These are phyloP conservation scores for Tolypocladium paradoxum DNA, from an alignment of 2,329 filamentous ascomycete genomes.

Conservation along the genomic window DNA sequence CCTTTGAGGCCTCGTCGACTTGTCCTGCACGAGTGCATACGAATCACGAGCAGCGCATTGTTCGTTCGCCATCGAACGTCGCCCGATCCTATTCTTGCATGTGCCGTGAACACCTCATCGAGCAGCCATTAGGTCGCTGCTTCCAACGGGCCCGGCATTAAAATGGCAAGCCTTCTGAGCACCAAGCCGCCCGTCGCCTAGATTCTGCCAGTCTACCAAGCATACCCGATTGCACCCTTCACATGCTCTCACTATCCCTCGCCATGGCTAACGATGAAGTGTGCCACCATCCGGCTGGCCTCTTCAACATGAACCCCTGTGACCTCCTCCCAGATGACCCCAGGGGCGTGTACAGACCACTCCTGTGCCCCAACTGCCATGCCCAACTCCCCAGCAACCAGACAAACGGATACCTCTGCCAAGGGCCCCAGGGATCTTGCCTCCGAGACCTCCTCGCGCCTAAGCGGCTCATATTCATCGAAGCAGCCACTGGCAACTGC, in stretches of 20 bases:
- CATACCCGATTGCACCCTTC: background rate
- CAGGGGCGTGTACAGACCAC: background rate
- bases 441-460: background rate
- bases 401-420: background rate
- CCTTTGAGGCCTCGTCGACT: background rate
- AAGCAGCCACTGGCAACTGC: background rate
- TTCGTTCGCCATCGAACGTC: background rate
- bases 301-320: background rate
- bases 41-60: background rate
- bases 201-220: background rate
- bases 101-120: background rate
- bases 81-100: background rate
- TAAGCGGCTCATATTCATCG: background rate
- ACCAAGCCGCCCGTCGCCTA: background rate
- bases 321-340: background rate
- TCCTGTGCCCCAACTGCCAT: background rate
- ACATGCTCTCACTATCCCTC: too few relatives aligned
- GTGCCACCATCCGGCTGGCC: background rate
- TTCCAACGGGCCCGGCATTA: background rate
- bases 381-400: background rate
- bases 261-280: background rate
- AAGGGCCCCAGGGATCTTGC: background rate
- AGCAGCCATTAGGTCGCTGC: background rate
- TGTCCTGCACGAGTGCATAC: background rate
- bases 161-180: background rate